Evolutionary conservation across 179 eudicot genomes (phyloP), one percentile per base, ranked within the genome.

Genomic region (Silene vulgaris): DNA sequence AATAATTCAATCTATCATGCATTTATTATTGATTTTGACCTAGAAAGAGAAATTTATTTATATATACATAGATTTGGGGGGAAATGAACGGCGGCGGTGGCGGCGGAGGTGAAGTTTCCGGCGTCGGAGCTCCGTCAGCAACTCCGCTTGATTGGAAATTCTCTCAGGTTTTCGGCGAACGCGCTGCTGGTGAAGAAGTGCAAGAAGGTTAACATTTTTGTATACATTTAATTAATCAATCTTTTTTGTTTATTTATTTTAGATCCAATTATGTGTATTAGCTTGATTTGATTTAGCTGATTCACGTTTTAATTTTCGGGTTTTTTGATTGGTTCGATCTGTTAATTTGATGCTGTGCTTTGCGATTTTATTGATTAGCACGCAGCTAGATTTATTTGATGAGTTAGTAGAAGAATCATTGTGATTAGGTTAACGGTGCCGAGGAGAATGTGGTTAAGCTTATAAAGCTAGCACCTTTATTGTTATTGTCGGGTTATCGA

Each of bases 81-180:
- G 20, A 52, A 57, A 87, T 87, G 89, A 83, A 81, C 82, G 86
- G 84, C 48, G 86, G 85, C 66, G 71, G 71, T 6, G 71, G 23
- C 11, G 48, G 48, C 9, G 45, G 50, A 52, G 59, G 59, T 52
- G 59, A 52, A 52, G 17, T 52, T 52, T 52, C n/a, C n/a, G 71
- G 71, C 50, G 50, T 32, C n/a, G 71, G 21, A 20, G 80, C 80
- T 14, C 80, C 86, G 65, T 82, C 85, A 23, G 81, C 83, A 20
- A 37, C 81, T 72, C 79, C 88, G 82, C 78, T 89, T 19, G 94
- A 90, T 73, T 90, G 94, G 94, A 90, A 87, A 83, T 90, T 90
- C 82, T 90, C 94, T 65, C 94, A 90, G 86, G 94, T 90, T 7
- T 90, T 90, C 29, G 94, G 94, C 13, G 94, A 90, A 74, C 80